Evolutionary conservation across 2,329 filamentous ascomycete species (phyloP).

Genomic region (Colletotrichum karsti): DNA sequence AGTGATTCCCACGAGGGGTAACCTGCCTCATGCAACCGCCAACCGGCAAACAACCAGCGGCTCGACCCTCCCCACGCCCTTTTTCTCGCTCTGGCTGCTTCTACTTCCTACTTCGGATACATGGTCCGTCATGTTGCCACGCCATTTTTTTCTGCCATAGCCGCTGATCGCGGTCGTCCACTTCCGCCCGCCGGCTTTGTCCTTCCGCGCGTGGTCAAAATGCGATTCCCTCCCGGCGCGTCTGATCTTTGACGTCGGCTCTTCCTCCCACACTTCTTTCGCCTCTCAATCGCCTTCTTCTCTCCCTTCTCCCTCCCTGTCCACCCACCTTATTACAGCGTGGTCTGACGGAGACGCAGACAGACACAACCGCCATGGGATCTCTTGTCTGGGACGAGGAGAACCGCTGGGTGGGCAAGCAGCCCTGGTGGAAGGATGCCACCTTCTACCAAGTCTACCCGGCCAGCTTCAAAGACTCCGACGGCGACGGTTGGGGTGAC

Average conservation of each 20-base stretch:
- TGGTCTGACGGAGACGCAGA: neutral
- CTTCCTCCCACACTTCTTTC: neutral
- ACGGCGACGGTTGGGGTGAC: conserved; percentile 71
- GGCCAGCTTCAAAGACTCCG: conserved; percentile 65
- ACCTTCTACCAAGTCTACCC: conserved; percentile 64
- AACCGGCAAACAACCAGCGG: neutral
- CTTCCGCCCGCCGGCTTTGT: neutral
- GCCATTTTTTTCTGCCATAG: conserved; percentile 8
- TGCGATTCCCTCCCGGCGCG: conserved; percentile 8
- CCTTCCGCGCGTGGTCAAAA: conserved; percentile 10
- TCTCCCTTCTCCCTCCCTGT: neutral
- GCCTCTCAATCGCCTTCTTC: neutral
- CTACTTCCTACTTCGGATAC: neutral
- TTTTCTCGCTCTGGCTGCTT: neutral
- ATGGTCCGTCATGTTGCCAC: conserved; percentile 8
- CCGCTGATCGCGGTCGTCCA: conserved; percentile 9
- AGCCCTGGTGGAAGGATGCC: conserved; percentile 56
- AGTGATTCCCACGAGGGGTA: neutral
- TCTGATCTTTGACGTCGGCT: neutral
- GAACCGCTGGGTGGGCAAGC: conserved; percentile 41
- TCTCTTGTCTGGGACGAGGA: conserved; percentile 40
- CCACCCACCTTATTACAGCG: neutral
- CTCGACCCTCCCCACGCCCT: neutral
- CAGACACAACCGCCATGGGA: conserved; percentile 37
- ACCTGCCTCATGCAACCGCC: neutral